Conservation (phyloP, 1,284 basidiomycete species). For the Malassezia furfur region DNA sequence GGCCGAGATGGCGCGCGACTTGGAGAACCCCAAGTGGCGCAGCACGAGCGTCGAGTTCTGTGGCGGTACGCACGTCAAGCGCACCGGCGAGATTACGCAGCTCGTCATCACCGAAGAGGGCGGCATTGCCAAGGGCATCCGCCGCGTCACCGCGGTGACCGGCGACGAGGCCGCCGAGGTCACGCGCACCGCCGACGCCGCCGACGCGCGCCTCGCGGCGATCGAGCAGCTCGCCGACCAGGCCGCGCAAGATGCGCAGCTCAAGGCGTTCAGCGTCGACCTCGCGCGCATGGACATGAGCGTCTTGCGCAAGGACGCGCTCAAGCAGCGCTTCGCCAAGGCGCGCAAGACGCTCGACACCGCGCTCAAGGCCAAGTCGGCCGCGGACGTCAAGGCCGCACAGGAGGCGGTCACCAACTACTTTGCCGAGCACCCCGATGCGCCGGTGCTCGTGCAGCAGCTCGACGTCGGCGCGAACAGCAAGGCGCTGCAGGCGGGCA, state of each 20-base stretch:
- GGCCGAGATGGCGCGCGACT: slow-evolving; percentile 72
- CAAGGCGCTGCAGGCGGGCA: slow-evolving; percentile 61
- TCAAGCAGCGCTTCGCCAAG: slow-evolving; percentile 64
- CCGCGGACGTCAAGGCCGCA: slow-evolving; percentile 69
- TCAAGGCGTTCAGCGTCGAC: slow-evolving; percentile 77
- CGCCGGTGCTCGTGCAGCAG: slow-evolving; percentile 60
- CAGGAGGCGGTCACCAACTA: slow-evolving; percentile 61
- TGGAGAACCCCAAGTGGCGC: slow-evolving; percentile 82
- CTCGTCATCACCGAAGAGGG: slow-evolving; percentile 90
- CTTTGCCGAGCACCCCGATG: slow-evolving; percentile 66
- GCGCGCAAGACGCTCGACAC: slow-evolving; percentile 78
- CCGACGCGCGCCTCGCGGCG: slow-evolving; percentile 60
- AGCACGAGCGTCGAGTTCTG: slow-evolving; percentile 90
- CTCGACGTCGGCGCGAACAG: slow-evolving; percentile 53
- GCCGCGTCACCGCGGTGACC: slow-evolving; percentile 85
- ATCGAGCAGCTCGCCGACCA: slow-evolving; percentile 63
- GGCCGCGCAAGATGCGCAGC: slow-evolving; percentile 65
- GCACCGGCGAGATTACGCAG: slow-evolving; percentile 90
- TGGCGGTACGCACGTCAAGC: slow-evolving; percentile 91
- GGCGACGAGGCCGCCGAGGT: slow-evolving; percentile 83
- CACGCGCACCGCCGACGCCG: slow-evolving; percentile 60
- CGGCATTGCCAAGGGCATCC: slow-evolving; percentile 94
- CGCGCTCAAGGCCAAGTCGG: slow-evolving; percentile 70
- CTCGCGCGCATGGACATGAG: slow-evolving; percentile 84
- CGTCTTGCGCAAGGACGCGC: slow-evolving; percentile 66